phyloP scores from a whole-genome alignment of 495 filamentous ascomycete species.

The Podospora australis region DNA sequence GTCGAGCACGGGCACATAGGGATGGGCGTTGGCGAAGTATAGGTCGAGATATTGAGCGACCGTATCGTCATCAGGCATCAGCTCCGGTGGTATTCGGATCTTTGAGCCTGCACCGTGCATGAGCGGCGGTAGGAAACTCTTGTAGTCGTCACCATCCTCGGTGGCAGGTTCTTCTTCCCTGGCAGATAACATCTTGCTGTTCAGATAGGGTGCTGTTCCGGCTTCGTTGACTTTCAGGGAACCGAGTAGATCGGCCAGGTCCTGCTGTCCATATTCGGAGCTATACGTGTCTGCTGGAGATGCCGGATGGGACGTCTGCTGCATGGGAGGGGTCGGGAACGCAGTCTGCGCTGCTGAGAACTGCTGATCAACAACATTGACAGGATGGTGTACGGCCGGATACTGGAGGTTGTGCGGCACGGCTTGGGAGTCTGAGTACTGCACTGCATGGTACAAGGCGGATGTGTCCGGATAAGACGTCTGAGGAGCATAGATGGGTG shows the following conservation, averaged over 20 bases:
- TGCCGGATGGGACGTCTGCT: slow-evolving; percentile 39
- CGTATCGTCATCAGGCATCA: slow-evolving; percentile 87
- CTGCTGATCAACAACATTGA: slow-evolving; percentile 45
- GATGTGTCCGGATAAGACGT: slow-evolving; percentile 34
- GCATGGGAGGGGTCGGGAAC: slow-evolving; percentile 50
- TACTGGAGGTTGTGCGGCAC: slow-evolving; percentile 46
- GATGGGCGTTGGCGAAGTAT: slow-evolving; percentile 88
- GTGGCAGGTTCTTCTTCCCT: slow-evolving; percentile 66
- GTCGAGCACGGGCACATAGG: slow-evolving; percentile 92
- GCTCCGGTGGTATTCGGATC: slow-evolving; percentile 83
- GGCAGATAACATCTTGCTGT: slow-evolving; percentile 56
- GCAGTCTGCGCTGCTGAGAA: slow-evolving; percentile 37
- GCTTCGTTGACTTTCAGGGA: slow-evolving; percentile 82
- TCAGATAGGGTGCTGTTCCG: slow-evolving; percentile 86
- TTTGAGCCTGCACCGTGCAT: slow-evolving; percentile 61
- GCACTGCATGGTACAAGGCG: slow-evolving; percentile 38
- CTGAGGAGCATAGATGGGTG: slow-evolving; percentile 33
- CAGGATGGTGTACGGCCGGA: slow-evolving; percentile 36
- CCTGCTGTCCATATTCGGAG: slow-evolving; percentile 61
- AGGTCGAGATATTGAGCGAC: slow-evolving; percentile 83
- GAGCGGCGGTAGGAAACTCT: slow-evolving; percentile 56
- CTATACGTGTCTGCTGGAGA: slow-evolving; percentile 47
- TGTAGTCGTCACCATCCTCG: slow-evolving; percentile 66
- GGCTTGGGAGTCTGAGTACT: slow-evolving; percentile 39
- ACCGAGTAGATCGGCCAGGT: slow-evolving; percentile 74